Conservation (phyloP, 208 protist species). For the Endotrypanum monterogeii region DNA sequence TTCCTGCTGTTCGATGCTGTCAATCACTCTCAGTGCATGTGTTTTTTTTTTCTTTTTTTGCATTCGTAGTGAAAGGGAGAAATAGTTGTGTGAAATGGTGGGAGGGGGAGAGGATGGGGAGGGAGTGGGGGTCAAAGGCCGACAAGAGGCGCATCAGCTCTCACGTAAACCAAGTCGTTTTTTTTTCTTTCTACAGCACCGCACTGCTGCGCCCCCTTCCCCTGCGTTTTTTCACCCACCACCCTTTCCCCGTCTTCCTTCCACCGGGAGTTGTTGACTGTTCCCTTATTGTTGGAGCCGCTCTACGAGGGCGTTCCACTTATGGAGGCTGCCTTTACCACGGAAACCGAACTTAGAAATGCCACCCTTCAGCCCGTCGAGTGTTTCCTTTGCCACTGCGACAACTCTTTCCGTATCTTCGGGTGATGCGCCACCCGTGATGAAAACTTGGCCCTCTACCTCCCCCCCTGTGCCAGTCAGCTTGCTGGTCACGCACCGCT, state of each 20-base stretch:
- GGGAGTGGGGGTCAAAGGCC: background rate
- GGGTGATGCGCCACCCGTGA: slow-evolving; percentile 49
- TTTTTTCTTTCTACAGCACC: background rate
- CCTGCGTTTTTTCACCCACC: too few species aligned
- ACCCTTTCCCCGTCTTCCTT: too few species aligned
- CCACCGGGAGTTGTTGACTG: background rate
- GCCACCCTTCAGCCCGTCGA: slow-evolving; percentile 70
- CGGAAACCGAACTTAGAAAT: slow-evolving; percentile 76
- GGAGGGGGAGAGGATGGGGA: background rate
- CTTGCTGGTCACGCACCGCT: slow-evolving; percentile 18
- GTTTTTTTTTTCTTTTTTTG: background rate
- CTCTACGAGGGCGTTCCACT: slow-evolving; percentile 60
- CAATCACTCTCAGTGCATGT: background rate
- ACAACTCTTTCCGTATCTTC: slow-evolving; percentile 40
- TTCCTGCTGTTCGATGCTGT: too few species aligned
- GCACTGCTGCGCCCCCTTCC: background rate
- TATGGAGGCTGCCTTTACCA: slow-evolving; percentile 67
- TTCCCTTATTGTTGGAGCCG: slow-evolving; percentile 19
- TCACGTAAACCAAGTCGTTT: background rate
- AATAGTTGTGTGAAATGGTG: background rate
- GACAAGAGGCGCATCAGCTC: too few species aligned
- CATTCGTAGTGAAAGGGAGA: too few species aligned
- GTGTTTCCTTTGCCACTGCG: slow-evolving; percentile 32
- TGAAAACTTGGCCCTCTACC: slow-evolving; percentile 63
- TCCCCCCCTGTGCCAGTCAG: slow-evolving; percentile 31